These are phyloP conservation scores for Aspergillus versicolor DNA, from an alignment of 2,329 filamentous ascomycete genomes.

Conservation along the genomic window DNA sequence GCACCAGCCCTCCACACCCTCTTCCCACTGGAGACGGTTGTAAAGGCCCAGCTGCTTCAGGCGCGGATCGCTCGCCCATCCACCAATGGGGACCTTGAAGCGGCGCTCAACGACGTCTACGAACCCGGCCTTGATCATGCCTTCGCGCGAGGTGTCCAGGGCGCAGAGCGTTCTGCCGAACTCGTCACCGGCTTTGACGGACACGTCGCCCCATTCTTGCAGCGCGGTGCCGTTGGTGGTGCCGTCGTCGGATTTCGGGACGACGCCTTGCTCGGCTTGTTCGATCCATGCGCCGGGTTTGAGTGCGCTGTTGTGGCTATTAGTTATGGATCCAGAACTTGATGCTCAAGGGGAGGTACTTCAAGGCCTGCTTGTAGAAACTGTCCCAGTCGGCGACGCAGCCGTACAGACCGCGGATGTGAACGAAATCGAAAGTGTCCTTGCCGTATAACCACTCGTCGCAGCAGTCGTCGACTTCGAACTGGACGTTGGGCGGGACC, in stretches of 20 bases:
- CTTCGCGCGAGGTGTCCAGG: conserved; percentile 24
- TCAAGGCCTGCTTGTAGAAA: conserved; percentile 30
- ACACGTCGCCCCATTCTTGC: conserved; percentile 17
- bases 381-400: conserved; percentile 47
- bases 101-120: conserved; percentile 24
- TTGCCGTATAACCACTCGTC: conserved; percentile 39
- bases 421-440: conserved; percentile 43
- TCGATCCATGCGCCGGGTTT: conserved; percentile 39
- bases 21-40: conserved; percentile 25
- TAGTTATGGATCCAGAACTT: too few relatives aligned
- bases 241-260: conserved; percentile 41
- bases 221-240: conserved; percentile 33
- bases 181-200: conserved; percentile 22
- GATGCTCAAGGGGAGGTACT: background rate
- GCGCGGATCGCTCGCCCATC: conserved; percentile 18
- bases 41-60: conserved; percentile 24
- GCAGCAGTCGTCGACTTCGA: conserved; percentile 46
- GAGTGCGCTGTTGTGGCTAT: conserved; percentile 25
- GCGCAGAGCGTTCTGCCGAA: conserved; percentile 29
- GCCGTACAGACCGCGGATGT: conserved; percentile 47
- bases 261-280: conserved; percentile 42
- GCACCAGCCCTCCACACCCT: conserved; percentile 30
- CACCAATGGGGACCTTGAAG: conserved; percentile 27
- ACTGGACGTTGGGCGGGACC: conserved; percentile 47
- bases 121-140: conserved; percentile 27